These are phyloP conservation scores for Claviceps digitariae DNA, from an alignment of 2,329 filamentous ascomycete genomes.

Conservation along the genomic window DNA sequence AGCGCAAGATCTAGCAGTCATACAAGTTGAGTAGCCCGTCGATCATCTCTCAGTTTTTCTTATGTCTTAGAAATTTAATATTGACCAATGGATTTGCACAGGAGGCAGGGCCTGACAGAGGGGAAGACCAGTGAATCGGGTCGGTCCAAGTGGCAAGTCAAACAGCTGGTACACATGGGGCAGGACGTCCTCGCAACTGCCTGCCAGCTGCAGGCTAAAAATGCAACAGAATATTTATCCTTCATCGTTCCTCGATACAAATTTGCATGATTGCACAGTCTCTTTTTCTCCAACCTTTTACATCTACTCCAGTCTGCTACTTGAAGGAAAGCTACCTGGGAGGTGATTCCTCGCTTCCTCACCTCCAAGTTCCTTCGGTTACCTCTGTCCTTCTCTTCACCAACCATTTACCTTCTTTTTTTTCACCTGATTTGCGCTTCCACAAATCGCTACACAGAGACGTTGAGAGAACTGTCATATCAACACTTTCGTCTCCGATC, in stretches of 20 bases:
- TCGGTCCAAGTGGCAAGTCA: not conserved
- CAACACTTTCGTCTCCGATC: constrained; percentile 5
- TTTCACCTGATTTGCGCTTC: not conserved
- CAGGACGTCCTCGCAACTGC: constrained; percentile 3
- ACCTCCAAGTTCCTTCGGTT: not conserved
- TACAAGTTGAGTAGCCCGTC: not conserved
- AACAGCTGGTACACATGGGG: constrained; percentile 1
- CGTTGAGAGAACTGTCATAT: not conserved
- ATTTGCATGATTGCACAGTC: constrained; percentile 2
- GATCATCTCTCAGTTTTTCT: too few species aligned
- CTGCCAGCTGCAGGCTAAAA: constrained; percentile 2
- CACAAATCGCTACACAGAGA: not conserved
- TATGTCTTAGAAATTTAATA: too few species aligned
- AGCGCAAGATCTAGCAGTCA: not conserved
- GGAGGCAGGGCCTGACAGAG: not conserved
- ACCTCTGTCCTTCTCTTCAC: not conserved
- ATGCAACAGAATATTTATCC: not conserved
- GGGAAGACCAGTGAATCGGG: not conserved
- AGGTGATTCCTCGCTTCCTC: not conserved
- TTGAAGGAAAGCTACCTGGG: not conserved
- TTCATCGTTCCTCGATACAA: constrained; percentile 2
- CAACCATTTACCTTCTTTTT: not conserved
- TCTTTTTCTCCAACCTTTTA: not conserved
- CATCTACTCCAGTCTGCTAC: not conserved
- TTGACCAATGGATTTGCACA: too few species aligned